phyloP scores from a whole-genome alignment of 805 yeast species.

The Sungouiella thailandica region DNA sequence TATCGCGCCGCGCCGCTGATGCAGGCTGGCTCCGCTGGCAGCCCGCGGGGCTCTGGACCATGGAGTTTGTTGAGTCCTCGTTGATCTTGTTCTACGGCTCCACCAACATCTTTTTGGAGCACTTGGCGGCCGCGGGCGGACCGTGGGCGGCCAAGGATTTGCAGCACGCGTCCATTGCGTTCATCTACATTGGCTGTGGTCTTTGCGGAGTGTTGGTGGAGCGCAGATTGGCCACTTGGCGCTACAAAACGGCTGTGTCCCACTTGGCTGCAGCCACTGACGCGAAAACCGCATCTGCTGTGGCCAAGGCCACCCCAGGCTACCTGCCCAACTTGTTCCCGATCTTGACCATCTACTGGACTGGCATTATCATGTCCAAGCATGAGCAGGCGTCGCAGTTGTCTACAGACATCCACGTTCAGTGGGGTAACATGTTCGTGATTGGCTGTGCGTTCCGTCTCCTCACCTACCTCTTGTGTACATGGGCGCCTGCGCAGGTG shows the following conservation, averaged over 20 bases:
- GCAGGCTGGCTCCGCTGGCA: constrained; percentile 34
- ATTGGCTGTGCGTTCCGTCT: constrained; percentile 77
- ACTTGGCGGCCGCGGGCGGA: constrained; percentile 62
- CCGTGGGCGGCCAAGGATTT: constrained; percentile 86
- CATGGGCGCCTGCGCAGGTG: constrained; percentile 36
- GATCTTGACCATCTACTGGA: constrained; percentile 89
- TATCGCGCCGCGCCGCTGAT: constrained; percentile 20
- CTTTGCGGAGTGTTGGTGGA: constrained; percentile 85
- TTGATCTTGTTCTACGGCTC: constrained; percentile 83
- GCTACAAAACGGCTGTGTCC: constrained; percentile 38
- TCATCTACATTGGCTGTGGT: constrained; percentile 88
- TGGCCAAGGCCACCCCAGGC: constrained; percentile 53
- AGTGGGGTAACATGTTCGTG: constrained; percentile 89
- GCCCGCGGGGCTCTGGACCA: constrained; percentile 51
- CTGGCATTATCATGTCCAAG: constrained; percentile 92
- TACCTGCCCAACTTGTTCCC: constrained; percentile 94
- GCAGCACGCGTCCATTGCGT: constrained; percentile 88
- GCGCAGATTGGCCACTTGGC: constrained; percentile 57
- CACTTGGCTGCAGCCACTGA: constrained; percentile 7
- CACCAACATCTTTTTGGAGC: constrained; percentile 89
- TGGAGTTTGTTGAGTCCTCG: constrained; percentile 81
- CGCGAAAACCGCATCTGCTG: constrained; percentile 6
- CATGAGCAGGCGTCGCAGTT: constrained; percentile 80
- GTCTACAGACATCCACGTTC: constrained; percentile 77
- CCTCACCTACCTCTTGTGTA: constrained; percentile 48